phyloP scores from a whole-genome alignment of 75 land plant genomes.

The Chamaecyparis obtusa region DNA sequence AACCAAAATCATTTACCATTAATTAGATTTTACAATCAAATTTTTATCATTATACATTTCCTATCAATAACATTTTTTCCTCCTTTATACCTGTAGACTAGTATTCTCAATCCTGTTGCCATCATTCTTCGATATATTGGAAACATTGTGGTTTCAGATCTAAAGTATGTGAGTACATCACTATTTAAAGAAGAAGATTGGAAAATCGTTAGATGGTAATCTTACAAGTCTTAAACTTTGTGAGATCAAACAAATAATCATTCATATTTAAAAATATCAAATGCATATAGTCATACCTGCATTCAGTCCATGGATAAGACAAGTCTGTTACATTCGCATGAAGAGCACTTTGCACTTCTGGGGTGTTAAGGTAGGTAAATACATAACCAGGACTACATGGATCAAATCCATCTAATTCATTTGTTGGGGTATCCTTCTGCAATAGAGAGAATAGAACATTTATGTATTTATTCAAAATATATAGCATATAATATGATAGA shows the following conservation, averaged over 20 bases:
- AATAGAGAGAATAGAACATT: background rate
- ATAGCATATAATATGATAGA: background rate
- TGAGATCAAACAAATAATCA: background rate
- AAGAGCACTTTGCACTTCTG: slow-evolving; percentile 80
- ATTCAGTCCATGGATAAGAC: slow-evolving; percentile 66
- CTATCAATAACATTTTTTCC: background rate
- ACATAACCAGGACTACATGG: slow-evolving; percentile 55
- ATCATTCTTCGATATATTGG: slow-evolving; percentile 1
- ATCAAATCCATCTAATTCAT: slow-evolving; percentile 50
- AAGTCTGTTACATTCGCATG: slow-evolving; percentile 82
- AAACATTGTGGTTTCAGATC: background rate
- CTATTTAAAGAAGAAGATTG: background rate
- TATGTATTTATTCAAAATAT: background rate
- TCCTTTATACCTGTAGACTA: background rate
- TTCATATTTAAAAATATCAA: background rate
- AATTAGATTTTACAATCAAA: background rate
- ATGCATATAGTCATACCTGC: slow-evolving; percentile 59
- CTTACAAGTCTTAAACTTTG: background rate
- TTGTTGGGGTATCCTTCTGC: no score
- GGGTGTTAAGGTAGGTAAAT: slow-evolving; percentile 63
- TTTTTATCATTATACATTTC: background rate
- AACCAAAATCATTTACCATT: background rate
- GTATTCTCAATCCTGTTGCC: background rate
- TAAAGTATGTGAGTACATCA: background rate
- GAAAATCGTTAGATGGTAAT: background rate